These are phyloP conservation scores for Achaetomiella virescens DNA, from an alignment of 495 filamentous ascomycete genomes.

Conservation along the genomic window DNA sequence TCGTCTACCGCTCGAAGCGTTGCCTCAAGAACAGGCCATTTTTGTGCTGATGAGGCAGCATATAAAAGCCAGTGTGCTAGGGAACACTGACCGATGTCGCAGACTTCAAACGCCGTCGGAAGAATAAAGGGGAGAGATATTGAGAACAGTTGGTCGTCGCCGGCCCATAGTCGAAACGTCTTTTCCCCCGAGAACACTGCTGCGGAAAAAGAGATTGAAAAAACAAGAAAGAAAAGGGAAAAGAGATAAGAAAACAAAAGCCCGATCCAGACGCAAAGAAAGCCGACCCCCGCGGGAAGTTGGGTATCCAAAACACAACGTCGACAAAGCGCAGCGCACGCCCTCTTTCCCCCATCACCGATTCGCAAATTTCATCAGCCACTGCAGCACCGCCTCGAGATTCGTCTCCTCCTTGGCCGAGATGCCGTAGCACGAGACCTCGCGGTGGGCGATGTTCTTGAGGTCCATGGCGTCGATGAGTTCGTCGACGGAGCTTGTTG, in stretches of 20 bases:
- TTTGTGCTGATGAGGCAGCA: not conserved
- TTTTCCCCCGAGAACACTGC: slow-evolving; percentile 21
- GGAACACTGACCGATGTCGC: slow-evolving; percentile 15
- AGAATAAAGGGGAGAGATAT: slow-evolving; percentile 21
- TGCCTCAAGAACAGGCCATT: not conserved
- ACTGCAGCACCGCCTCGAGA: slow-evolving; percentile 92
- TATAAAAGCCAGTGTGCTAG: not conserved
- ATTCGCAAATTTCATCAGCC: slow-evolving; percentile 85
- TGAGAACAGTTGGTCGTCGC: slow-evolving; percentile 35
- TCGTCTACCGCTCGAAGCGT: slow-evolving; percentile 2
- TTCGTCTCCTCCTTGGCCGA: slow-evolving; percentile 98
- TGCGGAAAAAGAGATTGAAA: not conserved
- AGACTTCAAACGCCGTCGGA: slow-evolving; percentile 15
- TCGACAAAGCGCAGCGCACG: not conserved
- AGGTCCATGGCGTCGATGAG: slow-evolving; percentile 90
- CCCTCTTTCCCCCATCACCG: slow-evolving; percentile 31
- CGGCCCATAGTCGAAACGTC: slow-evolving; percentile 39
- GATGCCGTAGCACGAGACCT: slow-evolving; percentile 98
- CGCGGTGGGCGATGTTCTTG: slow-evolving; percentile 80
- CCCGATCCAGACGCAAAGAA: not conserved
- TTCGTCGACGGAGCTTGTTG: slow-evolving; percentile 85
- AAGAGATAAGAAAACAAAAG: not conserved
- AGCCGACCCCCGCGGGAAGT: not conserved
- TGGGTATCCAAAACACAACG: slow-evolving; percentile 17
- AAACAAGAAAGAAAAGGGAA: slow-evolving; percentile 1